Evolutionary conservation across 208 protist genomes (phyloP).

Genomic region (Wallacemonas sp.): DNA sequence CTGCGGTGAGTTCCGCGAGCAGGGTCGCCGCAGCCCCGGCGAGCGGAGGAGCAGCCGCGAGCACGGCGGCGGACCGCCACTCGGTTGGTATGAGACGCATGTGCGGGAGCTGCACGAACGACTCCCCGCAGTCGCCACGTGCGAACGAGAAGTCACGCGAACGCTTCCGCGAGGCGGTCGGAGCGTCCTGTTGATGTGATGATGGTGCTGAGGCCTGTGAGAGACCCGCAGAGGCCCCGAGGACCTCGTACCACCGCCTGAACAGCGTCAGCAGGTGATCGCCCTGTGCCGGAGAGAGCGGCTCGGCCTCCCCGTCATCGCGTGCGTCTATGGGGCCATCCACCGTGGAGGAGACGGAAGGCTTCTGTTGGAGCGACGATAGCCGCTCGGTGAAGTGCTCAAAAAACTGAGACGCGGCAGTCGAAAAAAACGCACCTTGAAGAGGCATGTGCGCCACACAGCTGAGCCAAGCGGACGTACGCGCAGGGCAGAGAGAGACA

Average conservation of each 20-base stretch:
- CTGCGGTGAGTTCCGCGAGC: background rate
- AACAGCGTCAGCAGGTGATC: background rate
- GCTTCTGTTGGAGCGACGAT: background rate
- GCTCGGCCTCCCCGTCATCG: background rate
- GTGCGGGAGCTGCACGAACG: constrained; percentile 30
- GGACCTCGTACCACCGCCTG: background rate
- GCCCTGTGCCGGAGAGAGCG: background rate
- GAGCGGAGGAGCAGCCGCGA: background rate
- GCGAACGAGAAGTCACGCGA: constrained; percentile 20
- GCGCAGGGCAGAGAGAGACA: background rate
- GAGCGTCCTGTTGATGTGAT: background rate
- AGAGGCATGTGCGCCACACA: background rate
- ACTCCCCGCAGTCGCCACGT: constrained; percentile 11
- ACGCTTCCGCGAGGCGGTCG: background rate
- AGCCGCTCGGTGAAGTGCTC: background rate
- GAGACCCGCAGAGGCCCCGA: background rate
- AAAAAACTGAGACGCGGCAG: constrained; percentile 6
- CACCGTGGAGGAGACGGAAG: background rate
- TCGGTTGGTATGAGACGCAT: constrained; percentile 19
- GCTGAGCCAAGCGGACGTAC: too few species aligned
- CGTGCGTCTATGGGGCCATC: background rate
- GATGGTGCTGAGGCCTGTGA: background rate
- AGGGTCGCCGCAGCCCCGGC: background rate
- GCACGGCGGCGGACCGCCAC: constrained; percentile 18
- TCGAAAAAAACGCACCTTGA: background rate